These are phyloP conservation scores for Phytophthora cactorum DNA, from an alignment of 352 stramenopile genomes.

Conservation along the genomic window DNA sequence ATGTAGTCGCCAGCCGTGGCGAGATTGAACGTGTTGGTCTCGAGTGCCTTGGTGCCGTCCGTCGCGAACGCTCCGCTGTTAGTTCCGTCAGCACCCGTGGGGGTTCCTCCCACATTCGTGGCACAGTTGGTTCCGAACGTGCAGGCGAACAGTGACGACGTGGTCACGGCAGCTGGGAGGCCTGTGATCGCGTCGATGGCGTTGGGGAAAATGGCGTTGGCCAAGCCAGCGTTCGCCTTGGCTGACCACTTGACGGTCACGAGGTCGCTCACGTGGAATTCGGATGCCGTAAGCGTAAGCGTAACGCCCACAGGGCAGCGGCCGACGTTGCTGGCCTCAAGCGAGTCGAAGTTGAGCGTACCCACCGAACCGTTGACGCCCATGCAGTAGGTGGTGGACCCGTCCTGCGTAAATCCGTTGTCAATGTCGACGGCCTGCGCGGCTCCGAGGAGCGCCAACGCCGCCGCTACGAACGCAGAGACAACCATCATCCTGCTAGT, in stretches of 20 bases:
- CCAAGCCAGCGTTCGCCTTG: conserved; percentile 36
- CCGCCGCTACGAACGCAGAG: conserved; percentile 12
- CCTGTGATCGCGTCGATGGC: conserved; percentile 53
- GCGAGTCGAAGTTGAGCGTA: conserved; percentile 51
- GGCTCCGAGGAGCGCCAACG: conserved; percentile 19
- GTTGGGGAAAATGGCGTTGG: conserved; percentile 66
- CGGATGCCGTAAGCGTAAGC: conserved; percentile 41
- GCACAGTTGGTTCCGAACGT: conserved; percentile 71
- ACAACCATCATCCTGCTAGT: conserved; percentile 37
- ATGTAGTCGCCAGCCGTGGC: conserved; percentile 62
- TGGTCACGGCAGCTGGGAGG: conserved; percentile 40
- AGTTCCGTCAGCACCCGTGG: conserved; percentile 39
- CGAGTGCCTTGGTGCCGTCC: conserved; percentile 53
- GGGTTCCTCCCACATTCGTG: conserved; percentile 47
- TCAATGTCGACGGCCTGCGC: conserved; percentile 52
- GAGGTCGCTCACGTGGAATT: conserved; percentile 56
- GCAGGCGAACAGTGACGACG: conserved; percentile 64
- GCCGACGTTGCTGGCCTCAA: conserved; percentile 53
- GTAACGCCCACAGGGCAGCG: conserved; percentile 66
- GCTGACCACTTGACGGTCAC: conserved; percentile 66
- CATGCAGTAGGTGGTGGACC: conserved; percentile 78
- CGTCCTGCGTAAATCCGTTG: conserved; percentile 66
- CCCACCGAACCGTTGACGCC: conserved; percentile 41
- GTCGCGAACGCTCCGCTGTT: conserved; percentile 49
- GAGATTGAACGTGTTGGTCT: conserved; percentile 57